Conservation (phyloP, 1,284 basidiomycete genomes). For the Cryptococcus jaspeensis region DNA sequence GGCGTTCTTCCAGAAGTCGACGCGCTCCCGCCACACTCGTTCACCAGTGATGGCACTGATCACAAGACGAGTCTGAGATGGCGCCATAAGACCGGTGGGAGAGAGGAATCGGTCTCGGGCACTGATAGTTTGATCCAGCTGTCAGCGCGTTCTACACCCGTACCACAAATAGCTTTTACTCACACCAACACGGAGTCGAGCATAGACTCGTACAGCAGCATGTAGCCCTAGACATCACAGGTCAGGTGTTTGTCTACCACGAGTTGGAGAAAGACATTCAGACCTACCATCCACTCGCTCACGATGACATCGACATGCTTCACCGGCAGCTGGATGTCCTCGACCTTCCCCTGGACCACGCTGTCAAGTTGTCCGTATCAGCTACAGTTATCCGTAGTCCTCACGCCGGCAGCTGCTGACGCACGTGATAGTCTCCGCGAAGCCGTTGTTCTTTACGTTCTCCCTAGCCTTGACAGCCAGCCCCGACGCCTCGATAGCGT, state of each 20-base stretch:
- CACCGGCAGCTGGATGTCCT: slow-evolving; percentile 69
- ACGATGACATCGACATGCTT: slow-evolving; percentile 87
- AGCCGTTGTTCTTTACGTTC: slow-evolving; percentile 77
- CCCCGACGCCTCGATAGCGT: slow-evolving; percentile 88
- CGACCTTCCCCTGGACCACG: slow-evolving; percentile 83
- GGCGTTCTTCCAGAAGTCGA: slow-evolving; percentile 87
- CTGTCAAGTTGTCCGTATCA: no score
- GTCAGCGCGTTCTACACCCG: background rate
- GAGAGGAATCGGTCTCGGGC: slow-evolving; percentile 83
- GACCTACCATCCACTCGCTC: slow-evolving; percentile 89
- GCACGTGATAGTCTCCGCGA: slow-evolving; percentile 72
- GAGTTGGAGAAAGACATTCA: background rate
- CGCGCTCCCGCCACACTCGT: slow-evolving; percentile 72
- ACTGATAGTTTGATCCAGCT: slow-evolving; percentile 7
- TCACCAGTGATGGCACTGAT: slow-evolving; percentile 74
- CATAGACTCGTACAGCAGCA: slow-evolving; percentile 93
- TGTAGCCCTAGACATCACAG: slow-evolving; percentile 59
- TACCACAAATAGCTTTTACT: slow-evolving; percentile 4
- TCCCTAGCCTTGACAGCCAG: slow-evolving; percentile 78
- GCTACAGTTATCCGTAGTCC: slow-evolving; percentile 29
- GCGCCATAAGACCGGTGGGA: slow-evolving; percentile 79
- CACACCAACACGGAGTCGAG: slow-evolving; percentile 81
- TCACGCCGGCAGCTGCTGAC: slow-evolving; percentile 29
- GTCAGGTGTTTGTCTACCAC: background rate
- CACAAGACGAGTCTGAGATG: slow-evolving; percentile 84